Evolutionary conservation across 371 early-diverging fungal genomes (phyloP), one percentile per base, ranked within the genome.

Genomic region (Circinella umbellata): DNA sequence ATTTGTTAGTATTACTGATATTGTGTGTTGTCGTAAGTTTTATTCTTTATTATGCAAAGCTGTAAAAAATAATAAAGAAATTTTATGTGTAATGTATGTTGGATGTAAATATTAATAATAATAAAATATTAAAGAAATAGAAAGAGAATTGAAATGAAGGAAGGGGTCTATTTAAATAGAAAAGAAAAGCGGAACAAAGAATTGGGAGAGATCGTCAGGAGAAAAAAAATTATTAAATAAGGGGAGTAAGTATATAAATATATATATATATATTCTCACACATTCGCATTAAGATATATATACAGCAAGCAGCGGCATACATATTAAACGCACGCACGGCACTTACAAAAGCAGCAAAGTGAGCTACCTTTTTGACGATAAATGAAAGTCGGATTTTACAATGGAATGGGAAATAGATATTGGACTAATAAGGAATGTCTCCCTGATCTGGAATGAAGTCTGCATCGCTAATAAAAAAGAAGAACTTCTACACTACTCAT

Each of bases 141-240:
- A 70, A 63, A 62, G 66, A 64, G 36, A 54, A 53, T 20, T 39
- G 48, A 20, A 59, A 55, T 15, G 63, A 20, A 15, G 38, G 38
- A 62, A 73, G 57, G 27, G 69, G 48, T 51, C 38, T 53, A 59
- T 61, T 69, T 69, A 68, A 72, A 68, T 51, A 51, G 69, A 54
- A 69, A 68, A 68, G 46, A 59, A 49, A 37, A 48, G 64, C 51
- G 48, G 68, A 66, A 64, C 70, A 64, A 69, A 69, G 64, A 64
- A 72, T 68, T 62, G 72, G 64, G 64, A 69, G 61, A 61, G 70
- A 69, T 65, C 69, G 61, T 64, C 67, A 69, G 73, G 69, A 69
- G 66, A 69, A 67, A 69, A 66, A 69, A 64, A 69, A 69, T 57
- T 69, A 69, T 69, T 69, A 69, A 69, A 73, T 69, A 73, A 73